Percentiles rank a stretch among this genome's conserved stretches.
phyloP scores from a whole-genome alignment of 192 early-diverging fungal genomes.

The Geosiphon pyriformis region DNA sequence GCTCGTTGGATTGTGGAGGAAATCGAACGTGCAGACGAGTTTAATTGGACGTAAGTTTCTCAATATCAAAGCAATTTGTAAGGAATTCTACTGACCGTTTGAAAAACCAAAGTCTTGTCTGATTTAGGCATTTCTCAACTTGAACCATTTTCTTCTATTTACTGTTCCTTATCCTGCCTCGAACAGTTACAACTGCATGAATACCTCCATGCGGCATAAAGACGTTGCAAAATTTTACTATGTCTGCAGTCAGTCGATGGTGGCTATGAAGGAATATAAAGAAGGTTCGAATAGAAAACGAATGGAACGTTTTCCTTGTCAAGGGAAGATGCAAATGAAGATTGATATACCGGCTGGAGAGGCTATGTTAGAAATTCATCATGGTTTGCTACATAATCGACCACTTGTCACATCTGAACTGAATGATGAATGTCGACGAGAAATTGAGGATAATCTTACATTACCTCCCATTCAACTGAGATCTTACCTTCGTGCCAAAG shows the following conservation, averaged over 20 bases:
- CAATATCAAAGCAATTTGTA: no score
- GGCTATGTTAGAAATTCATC: slow-evolving; percentile 24
- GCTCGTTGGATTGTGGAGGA: slow-evolving; percentile 24
- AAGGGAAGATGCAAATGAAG: slow-evolving; percentile 26
- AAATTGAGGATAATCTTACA: slow-evolving; percentile 18
- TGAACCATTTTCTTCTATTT: no score
- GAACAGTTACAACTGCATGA: slow-evolving; percentile 26
- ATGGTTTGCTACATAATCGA: slow-evolving; percentile 13
- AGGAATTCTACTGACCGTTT: no score
- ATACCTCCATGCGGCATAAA: slow-evolving; percentile 25
- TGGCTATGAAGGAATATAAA: slow-evolving; percentile 23
- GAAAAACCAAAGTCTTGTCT: no score
- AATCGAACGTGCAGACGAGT: slow-evolving; percentile 24
- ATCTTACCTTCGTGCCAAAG: slow-evolving; percentile 9
- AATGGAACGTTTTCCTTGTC: slow-evolving; percentile 25
- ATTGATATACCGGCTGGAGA: slow-evolving; percentile 21
- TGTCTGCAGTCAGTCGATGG: slow-evolving; percentile 21
- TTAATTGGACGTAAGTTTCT: slow-evolving; percentile 22
- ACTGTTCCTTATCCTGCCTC: no score
- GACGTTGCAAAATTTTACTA: slow-evolving; percentile 26
- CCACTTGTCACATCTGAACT: slow-evolving; percentile 16
- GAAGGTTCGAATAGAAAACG: slow-evolving; percentile 26
- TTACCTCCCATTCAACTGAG: slow-evolving; percentile 16
- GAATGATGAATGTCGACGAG: slow-evolving; percentile 18
- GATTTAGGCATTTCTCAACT: no score